Evolutionary conservation across 2,329 filamentous ascomycete species (phyloP).

Genomic region (Rhynchosporium graminicola): DNA sequence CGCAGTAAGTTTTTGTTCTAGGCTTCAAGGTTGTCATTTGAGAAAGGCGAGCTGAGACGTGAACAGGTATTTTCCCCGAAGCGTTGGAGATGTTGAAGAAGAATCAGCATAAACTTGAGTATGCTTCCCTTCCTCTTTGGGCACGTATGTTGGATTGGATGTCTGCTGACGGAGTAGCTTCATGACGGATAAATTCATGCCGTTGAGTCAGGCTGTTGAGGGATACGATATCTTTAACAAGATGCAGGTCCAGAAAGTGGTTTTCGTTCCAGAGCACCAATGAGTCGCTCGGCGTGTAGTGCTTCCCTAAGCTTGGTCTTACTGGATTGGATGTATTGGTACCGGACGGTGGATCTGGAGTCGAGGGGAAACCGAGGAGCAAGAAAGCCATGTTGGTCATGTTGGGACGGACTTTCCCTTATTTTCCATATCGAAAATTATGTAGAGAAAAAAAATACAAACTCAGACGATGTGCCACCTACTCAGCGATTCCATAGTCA

Average conservation of each 20-base stretch:
- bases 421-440: no score
- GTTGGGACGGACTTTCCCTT: no score
- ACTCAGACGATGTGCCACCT: no score
- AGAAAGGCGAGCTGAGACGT: constrained; percentile 46
- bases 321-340: no score
- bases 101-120: constrained; percentile 68
- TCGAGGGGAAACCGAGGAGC: no score
- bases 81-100: constrained; percentile 65
- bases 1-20: constrained; percentile 52
- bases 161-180: constrained; percentile 53
- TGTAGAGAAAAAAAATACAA: no score
- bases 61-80: constrained; percentile 66
- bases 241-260: constrained; percentile 73
- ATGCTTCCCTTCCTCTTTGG: constrained; percentile 36
- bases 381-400: no score
- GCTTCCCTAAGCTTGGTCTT: no score
- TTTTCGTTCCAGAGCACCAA: constrained; percentile 52
- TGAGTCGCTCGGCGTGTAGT: background rate
- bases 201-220: constrained; percentile 63
- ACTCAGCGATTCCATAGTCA: no score
- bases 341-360: no score
- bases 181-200: constrained; percentile 77
- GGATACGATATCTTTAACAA: constrained; percentile 73
- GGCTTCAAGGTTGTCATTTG: constrained; percentile 43
- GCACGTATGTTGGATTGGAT: background rate